Conservation (phyloP, 2,329 filamentous ascomycete species). For the Pseudocercospora vitis region DNA sequence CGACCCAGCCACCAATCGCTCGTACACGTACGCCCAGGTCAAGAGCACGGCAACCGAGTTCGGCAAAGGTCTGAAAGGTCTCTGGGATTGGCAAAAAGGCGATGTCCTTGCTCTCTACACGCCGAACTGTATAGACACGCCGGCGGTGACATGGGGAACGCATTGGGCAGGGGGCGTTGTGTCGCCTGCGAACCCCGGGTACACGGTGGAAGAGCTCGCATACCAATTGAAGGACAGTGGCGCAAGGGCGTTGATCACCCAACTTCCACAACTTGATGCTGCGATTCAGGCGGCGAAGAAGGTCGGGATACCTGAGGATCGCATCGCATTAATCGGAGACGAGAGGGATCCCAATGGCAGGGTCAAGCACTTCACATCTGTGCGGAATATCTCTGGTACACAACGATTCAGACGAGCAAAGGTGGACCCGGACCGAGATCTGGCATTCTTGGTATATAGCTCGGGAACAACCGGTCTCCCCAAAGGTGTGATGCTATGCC, state of each 20-base stretch:
- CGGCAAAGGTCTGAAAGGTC: constrained; percentile 71
- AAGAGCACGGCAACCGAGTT: constrained; percentile 69
- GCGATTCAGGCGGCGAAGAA: constrained; percentile 43
- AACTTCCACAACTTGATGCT: constrained; percentile 63
- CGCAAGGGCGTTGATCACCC: constrained; percentile 73
- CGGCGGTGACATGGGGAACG: constrained; percentile 72
- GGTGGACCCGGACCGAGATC: constrained; percentile 67
- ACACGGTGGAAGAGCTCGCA: constrained; percentile 77
- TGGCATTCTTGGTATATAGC: constrained; percentile 83
- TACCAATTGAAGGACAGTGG: constrained; percentile 79
- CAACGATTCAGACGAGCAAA: constrained; percentile 61
- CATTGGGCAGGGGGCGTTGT: constrained; percentile 79
- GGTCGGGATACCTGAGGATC: constrained; percentile 67
- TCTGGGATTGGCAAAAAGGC: constrained; percentile 76
- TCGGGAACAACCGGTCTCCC: constrained; percentile 87
- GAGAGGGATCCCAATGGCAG: constrained; percentile 57
- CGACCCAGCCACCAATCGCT: constrained; percentile 67
- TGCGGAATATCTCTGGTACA: constrained; percentile 63
- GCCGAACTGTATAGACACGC: constrained; percentile 83
- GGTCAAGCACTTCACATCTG: constrained; percentile 70
- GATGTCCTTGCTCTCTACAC: constrained; percentile 81
- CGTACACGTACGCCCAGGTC: constrained; percentile 70
- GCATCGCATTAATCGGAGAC: constrained; percentile 75
- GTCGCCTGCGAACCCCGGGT: constrained; percentile 85
- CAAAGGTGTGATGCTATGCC: constrained; percentile 74